A percentile compares a stretch with the other conserved stretches of the same genome.
Conservation (phyloP, 257 asterid species). For the Solanum pennellii region DNA sequence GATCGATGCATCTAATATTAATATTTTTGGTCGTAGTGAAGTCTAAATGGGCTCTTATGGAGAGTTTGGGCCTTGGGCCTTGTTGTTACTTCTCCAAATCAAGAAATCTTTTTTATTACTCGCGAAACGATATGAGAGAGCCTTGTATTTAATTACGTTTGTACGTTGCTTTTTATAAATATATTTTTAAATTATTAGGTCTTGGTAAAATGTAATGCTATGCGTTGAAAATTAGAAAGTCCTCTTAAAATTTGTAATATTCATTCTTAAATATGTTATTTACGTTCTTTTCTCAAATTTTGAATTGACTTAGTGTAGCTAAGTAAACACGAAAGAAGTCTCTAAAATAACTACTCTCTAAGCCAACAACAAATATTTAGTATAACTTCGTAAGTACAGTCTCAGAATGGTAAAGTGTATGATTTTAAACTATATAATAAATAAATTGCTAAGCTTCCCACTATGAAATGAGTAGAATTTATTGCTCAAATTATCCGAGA, state of each 20-base stretch:
- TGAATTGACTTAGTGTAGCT: neutral
- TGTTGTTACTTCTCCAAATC: neutral
- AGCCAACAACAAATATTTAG: too few species aligned
- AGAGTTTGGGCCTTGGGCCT: neutral
- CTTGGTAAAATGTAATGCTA: neutral
- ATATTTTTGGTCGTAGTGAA: neutral
- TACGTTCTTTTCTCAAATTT: neutral
- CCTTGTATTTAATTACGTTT: too few species aligned
- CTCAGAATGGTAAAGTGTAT: too few species aligned
- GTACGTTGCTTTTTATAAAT: too few species aligned
- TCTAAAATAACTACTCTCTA: neutral
- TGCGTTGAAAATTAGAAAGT: neutral
- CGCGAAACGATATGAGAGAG: rapidly evolving
- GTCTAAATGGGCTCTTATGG: neutral
- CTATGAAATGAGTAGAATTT: neutral
- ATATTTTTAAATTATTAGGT: neutral
- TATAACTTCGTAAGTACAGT: too few species aligned
- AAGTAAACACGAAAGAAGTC: neutral
- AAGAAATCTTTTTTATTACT: too few species aligned
- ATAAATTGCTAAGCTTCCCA: too few species aligned
- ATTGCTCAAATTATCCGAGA: too few species aligned
- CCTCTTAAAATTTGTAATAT: neutral
- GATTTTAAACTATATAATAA: too few species aligned
- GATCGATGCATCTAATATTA: neutral
- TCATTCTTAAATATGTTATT: neutral